These are phyloP conservation scores for Solanum gracilifrons DNA, from an alignment of 257 asterid species.

Conservation along the genomic window DNA sequence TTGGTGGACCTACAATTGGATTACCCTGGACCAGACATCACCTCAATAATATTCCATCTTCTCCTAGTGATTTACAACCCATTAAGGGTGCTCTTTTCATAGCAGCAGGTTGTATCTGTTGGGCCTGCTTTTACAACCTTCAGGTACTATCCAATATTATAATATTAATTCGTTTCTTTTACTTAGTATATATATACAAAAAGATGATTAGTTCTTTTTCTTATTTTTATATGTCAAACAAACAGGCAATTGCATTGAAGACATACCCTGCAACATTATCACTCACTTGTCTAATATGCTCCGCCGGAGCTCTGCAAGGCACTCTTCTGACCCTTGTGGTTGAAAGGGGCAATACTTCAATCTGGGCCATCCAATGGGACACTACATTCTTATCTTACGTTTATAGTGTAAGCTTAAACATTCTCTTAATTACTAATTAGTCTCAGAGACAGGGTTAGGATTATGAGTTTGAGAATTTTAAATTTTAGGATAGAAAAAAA, in stretches of 20 bases:
- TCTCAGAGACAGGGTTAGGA: background rate
- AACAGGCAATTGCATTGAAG: conserved; percentile 40
- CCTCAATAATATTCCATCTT: background rate
- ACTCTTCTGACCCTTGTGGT: conserved; percentile 26
- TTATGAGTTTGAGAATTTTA: background rate
- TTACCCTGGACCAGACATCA: conserved; percentile 47
- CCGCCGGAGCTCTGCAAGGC: conserved; percentile 44
- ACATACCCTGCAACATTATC: conserved; percentile 54
- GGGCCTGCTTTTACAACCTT: conserved; percentile 49
- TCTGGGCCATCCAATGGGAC: conserved; percentile 51
- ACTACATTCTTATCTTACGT: conserved; percentile 26
- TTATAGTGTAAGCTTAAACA: conserved; percentile 27
- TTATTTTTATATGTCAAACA: background rate
- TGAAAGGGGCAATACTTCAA: conserved; percentile 25
- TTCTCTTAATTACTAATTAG: background rate
- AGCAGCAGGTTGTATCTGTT: conserved; percentile 31
- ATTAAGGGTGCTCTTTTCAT: conserved; percentile 52
- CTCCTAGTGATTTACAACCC: conserved; percentile 12
- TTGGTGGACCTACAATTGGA: conserved; percentile 32
- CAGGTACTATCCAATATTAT: conserved; percentile 26
- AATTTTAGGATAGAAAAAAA: background rate
- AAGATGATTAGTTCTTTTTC: background rate
- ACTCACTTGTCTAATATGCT: conserved; percentile 36
- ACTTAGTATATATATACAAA: too few relatives aligned
- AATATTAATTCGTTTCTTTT: background rate